phyloP scores from a whole-genome alignment of 768 basidiomycete genomes.

The Fistulinella prunicolor region DNA sequence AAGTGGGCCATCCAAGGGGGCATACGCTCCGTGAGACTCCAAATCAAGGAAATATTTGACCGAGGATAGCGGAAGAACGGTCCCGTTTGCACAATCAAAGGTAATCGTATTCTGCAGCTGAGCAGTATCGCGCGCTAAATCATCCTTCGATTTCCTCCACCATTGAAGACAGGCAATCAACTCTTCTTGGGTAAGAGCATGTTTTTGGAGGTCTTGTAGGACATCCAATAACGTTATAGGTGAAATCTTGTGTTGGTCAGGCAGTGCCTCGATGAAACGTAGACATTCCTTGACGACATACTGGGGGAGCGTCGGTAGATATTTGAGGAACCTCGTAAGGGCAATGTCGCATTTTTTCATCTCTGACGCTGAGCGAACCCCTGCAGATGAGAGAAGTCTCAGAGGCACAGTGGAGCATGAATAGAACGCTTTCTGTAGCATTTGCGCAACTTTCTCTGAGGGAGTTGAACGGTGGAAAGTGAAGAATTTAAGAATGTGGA shows the following conservation, averaged over 20 bases:
- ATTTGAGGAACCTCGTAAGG: constrained; percentile 71
- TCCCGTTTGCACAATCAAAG: constrained; percentile 47
- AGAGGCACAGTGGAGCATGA: background rate
- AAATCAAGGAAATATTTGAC: constrained; percentile 71
- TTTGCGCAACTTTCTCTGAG: constrained; percentile 66
- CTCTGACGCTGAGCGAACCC: background rate
- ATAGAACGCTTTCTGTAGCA: constrained; percentile 69
- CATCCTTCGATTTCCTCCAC: constrained; percentile 68
- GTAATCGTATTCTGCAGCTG: constrained; percentile 73
- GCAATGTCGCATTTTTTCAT: constrained; percentile 60
- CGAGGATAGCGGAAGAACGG: constrained; percentile 62
- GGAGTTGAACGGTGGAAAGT: constrained; percentile 87
- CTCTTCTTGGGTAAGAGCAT: constrained; percentile 69
- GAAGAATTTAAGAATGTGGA: constrained; percentile 87
- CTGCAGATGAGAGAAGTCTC: background rate
- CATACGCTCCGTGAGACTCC: constrained; percentile 46
- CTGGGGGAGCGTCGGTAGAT: constrained; percentile 68
- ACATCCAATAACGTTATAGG: constrained; percentile 80
- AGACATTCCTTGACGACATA: constrained; percentile 52
- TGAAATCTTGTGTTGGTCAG: constrained; percentile 60
- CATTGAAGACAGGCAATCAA: constrained; percentile 79
- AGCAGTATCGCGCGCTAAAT: constrained; percentile 42
- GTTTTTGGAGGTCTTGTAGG: constrained; percentile 63
- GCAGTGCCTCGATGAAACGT: constrained; percentile 57
- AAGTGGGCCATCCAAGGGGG: constrained; percentile 26